Conservation (phyloP, 2,329 filamentous ascomycete species). For the Pyricularia grisea region DNA sequence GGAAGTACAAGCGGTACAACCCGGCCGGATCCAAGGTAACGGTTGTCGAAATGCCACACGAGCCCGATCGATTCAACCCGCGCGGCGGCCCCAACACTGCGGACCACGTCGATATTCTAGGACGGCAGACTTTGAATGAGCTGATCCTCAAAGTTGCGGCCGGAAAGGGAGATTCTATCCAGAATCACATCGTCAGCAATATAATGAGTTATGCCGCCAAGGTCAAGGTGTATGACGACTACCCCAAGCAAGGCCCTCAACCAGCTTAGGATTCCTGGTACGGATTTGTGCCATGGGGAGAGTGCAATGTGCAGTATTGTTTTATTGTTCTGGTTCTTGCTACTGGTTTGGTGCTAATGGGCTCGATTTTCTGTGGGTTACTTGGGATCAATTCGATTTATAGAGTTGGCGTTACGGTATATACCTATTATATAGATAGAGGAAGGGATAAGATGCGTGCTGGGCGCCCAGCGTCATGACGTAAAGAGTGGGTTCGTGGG, state of each 20-base stretch:
- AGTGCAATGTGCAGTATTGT: neutral
- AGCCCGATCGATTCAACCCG: constrained; percentile 86
- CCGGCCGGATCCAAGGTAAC: constrained; percentile 73
- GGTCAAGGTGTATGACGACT: constrained; percentile 71
- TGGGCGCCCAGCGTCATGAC: too few species aligned
- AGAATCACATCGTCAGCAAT: constrained; percentile 68
- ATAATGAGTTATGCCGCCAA: constrained; percentile 76
- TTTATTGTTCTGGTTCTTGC: neutral
- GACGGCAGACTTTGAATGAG: constrained; percentile 81
- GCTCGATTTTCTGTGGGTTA: neutral
- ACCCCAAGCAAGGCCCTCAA: constrained; percentile 6
- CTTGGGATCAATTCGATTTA: neutral
- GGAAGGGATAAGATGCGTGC: neutral
- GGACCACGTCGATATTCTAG: constrained; percentile 95
- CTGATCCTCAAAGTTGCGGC: constrained; percentile 79
- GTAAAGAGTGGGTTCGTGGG: neutral
- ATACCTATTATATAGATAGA: neutral
- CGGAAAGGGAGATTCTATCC: constrained; percentile 71
- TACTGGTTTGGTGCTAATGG: neutral
- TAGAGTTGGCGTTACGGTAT: neutral
- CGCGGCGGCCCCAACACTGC: constrained; percentile 62
- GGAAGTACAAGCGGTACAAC: constrained; percentile 90
- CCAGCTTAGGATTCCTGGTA: neutral
- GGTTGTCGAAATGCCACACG: constrained; percentile 92
- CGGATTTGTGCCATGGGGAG: neutral